These are phyloP conservation scores for Theobroma grandiflorum DNA, from an alignment of 441 rosid species.

Conservation along the genomic window DNA sequence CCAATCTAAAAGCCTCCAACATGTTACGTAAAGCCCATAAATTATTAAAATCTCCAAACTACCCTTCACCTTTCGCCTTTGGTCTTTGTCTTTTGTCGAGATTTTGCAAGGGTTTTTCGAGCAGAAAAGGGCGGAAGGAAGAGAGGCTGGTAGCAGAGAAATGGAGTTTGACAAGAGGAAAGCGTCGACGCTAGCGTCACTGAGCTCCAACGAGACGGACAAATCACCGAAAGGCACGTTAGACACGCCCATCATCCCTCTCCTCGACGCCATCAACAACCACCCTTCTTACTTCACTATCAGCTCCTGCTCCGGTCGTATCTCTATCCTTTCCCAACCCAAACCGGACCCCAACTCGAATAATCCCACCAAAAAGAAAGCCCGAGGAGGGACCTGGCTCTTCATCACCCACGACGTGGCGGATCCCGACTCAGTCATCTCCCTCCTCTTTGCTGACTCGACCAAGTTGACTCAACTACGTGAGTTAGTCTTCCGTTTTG, in stretches of 20 bases:
- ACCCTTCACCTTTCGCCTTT: background rate
- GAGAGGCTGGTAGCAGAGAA: background rate
- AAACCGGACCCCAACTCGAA: constrained; percentile 24
- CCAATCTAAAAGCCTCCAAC: background rate
- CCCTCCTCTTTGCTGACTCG: constrained; percentile 61
- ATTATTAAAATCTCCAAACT: background rate
- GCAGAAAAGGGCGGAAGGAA: background rate
- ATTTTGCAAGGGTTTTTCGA: constrained; percentile 14
- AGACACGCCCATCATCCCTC: constrained; percentile 80
- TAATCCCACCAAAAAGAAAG: constrained; percentile 54
- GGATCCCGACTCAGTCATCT: constrained; percentile 51
- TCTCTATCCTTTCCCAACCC: constrained; percentile 86
- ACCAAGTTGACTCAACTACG: constrained; percentile 25
- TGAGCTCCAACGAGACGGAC: constrained; percentile 64
- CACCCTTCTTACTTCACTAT: constrained; percentile 90
- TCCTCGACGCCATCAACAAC: constrained; percentile 68
- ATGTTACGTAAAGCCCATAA: background rate
- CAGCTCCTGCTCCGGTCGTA: constrained; percentile 94
- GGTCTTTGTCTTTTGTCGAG: background rate
- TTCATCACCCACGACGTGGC: constrained; percentile 78
- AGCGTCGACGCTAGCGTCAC: constrained; percentile 64
- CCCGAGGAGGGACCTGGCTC: constrained; percentile 91
- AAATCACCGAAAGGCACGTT: constrained; percentile 86
- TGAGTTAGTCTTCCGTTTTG: constrained; percentile 83
- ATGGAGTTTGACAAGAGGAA: constrained; percentile 90